Conservation (phyloP, 2,329 filamentous ascomycete species). For the Pyrenochaeta sp. region DNA sequence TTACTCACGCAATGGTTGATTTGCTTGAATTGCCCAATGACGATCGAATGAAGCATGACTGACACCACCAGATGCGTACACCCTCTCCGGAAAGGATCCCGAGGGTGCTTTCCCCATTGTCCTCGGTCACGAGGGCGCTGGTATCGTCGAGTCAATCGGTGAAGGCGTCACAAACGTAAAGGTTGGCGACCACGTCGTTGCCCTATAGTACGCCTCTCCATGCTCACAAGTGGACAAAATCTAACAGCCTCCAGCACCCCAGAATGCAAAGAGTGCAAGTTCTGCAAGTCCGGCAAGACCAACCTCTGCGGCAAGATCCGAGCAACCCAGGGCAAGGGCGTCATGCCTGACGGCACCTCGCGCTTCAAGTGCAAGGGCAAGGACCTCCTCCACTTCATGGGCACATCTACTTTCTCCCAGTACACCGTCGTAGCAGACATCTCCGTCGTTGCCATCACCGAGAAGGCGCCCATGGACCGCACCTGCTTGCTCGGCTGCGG, state of each 20-base stretch:
- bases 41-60: neutral
- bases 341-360: slow-evolving; percentile 96
- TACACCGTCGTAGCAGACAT: slow-evolving; percentile 99
- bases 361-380: slow-evolving; percentile 96
- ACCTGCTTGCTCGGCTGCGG: slow-evolving; percentile 96
- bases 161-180: slow-evolving; percentile 96
- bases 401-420: slow-evolving; percentile 97
- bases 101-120: slow-evolving; percentile 68
- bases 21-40: neutral
- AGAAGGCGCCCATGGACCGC: slow-evolving; percentile 91
- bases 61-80: slow-evolving; percentile 67
- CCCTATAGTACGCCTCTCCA: slow-evolving; percentile 50
- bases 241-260: slow-evolving; percentile 73
- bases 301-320: slow-evolving; percentile 99
- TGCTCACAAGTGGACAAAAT: neutral
- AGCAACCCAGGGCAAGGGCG: slow-evolving; percentile 91
- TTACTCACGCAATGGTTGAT: neutral
- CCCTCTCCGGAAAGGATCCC: slow-evolving; percentile 81
- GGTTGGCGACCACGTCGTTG: slow-evolving; percentile 82
- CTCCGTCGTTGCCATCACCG: slow-evolving; percentile 92
- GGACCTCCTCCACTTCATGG: slow-evolving; percentile 98
- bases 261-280: slow-evolving; percentile 98
- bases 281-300: slow-evolving; percentile 99
- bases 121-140: slow-evolving; percentile 54
- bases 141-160: slow-evolving; percentile 67